Percentiles rank a stretch among this genome's conserved stretches.
These are phyloP conservation scores for Ceratocystis smalleyi DNA, from an alignment of 2,329 filamentous ascomycete genomes.

Conservation along the genomic window DNA sequence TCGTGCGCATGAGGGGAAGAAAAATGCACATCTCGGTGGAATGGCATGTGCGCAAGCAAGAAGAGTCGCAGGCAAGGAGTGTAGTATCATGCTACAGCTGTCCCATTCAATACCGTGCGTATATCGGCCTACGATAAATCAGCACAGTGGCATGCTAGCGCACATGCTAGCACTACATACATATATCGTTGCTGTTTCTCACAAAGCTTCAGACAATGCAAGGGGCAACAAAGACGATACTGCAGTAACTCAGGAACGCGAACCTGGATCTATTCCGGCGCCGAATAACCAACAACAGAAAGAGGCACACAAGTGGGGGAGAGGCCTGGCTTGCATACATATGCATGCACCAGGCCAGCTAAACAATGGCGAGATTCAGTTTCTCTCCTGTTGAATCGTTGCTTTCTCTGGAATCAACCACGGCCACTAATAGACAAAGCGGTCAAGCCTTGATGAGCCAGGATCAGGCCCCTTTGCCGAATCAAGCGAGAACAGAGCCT, in stretches of 20 bases:
- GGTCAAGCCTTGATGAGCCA: conserved; percentile 2
- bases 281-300: not conserved
- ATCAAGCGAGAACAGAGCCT: conserved; percentile 1
- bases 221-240: conserved; percentile 1
- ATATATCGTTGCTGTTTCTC: not conserved
- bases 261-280: not conserved
- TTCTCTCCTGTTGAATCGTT: not conserved
- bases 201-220: conserved; percentile 5
- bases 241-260: conserved; percentile 3
- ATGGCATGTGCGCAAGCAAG: not conserved
- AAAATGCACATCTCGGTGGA: not conserved
- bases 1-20: not conserved
- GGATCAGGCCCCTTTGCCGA: conserved; percentile 3
- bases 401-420: not conserved
- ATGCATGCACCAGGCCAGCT: conserved; percentile 1
- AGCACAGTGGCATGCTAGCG: not conserved
- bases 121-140: not conserved
- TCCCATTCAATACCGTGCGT: not conserved
- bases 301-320: not conserved
- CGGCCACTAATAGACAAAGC: not conserved
- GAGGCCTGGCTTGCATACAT: not conserved
- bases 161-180: not conserved
- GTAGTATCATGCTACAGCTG: not conserved
- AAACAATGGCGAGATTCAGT: not conserved
- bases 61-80: not conserved